Conservation (phyloP, 257 asterid species). For the Solanum virginianum region DNA sequence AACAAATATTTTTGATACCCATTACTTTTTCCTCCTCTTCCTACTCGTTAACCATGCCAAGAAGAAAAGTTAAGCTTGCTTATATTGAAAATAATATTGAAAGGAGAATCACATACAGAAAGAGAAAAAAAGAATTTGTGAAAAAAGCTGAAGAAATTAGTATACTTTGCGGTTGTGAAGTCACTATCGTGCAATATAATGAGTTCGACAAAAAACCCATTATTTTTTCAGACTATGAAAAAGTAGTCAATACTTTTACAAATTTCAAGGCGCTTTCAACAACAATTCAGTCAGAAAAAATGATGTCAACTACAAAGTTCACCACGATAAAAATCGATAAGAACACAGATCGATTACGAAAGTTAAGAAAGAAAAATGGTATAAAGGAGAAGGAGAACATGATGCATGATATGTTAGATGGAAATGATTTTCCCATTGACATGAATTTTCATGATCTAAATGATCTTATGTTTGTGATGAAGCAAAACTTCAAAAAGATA, state of each 20-base stretch:
- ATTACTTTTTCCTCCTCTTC: not conserved
- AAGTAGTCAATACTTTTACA: too few relatives aligned
- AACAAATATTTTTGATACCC: not conserved
- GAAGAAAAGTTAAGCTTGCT: not conserved
- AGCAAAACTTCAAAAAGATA: too few relatives aligned
- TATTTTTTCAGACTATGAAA: not conserved
- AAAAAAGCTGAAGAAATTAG: slow-evolving; percentile 2
- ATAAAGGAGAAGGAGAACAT: not conserved
- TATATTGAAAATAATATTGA: not conserved
- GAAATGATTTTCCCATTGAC: not conserved
- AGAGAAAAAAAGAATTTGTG: not conserved
- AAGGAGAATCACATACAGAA: not conserved
- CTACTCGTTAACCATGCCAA: not conserved
- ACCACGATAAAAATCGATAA: not conserved
- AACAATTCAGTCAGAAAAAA: not conserved
- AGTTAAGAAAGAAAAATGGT: not conserved
- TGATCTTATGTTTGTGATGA: not conserved
- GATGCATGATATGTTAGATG: not conserved
- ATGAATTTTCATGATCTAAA: too few relatives aligned
- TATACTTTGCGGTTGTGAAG: slow-evolving; percentile 4
- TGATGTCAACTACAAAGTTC: not conserved
- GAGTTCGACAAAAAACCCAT: not conserved
- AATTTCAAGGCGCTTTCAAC: not conserved
- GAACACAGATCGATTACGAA: not conserved
- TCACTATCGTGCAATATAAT: not conserved